Evolutionary conservation across 192 early-diverging fungal genomes (phyloP).

Genomic region (Backusella mclennaniae): DNA sequence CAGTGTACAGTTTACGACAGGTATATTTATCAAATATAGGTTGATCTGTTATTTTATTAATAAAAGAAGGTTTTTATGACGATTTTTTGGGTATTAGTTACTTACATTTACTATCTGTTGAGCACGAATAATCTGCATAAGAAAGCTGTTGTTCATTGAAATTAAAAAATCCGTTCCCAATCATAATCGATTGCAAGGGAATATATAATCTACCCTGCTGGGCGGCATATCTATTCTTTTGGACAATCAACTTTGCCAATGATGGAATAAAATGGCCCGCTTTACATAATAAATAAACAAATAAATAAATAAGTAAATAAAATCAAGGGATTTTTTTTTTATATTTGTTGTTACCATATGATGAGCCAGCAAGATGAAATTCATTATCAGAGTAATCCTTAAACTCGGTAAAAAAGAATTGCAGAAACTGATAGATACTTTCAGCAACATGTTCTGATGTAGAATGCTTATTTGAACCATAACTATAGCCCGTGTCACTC

Average conservation of each 20-base stretch:
- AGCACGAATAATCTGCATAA: constrained; percentile 77
- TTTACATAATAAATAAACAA: not conserved
- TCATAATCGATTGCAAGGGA: constrained; percentile 71
- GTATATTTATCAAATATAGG: constrained; percentile 74
- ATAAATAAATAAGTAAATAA: not conserved
- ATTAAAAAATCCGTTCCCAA: constrained; percentile 93
- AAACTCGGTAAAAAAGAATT: constrained; percentile 87
- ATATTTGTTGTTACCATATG: constrained; percentile 27
- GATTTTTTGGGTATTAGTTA: no score
- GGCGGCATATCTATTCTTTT: constrained; percentile 63
- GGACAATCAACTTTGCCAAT: constrained; percentile 77
- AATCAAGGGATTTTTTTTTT: not conserved
- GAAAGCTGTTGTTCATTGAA: constrained; percentile 86
- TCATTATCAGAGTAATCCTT: constrained; percentile 72
- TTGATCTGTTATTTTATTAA: constrained; percentile 44
- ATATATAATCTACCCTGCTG: constrained; percentile 43
- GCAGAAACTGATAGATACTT: constrained; percentile 91
- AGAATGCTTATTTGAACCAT: constrained; percentile 67
- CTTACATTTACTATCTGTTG: constrained; percentile 32
- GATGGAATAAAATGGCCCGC: constrained; percentile 93
- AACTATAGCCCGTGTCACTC: constrained; percentile 88
- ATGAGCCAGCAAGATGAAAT: constrained; percentile 90
- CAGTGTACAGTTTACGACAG: constrained; percentile 71
- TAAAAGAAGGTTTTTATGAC: not conserved
- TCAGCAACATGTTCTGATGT: constrained; percentile 69